These are phyloP conservation scores for Colletotrichum sp. DNA, from an alignment of 2,329 filamentous ascomycete species.

Conservation along the genomic window DNA sequence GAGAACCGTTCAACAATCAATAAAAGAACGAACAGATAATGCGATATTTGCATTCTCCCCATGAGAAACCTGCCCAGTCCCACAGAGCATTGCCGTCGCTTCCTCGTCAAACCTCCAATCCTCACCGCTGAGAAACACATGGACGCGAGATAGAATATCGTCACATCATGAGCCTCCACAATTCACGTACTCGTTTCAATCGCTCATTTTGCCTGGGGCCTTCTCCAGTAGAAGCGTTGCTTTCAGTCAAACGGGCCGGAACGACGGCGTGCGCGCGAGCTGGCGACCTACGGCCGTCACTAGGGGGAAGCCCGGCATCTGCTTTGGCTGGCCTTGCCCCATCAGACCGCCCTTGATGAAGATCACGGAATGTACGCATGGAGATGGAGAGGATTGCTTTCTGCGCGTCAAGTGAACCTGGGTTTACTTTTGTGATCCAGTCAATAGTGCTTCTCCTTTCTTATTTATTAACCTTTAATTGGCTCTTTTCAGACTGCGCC, in stretches of 20 bases:
- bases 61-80: background rate
- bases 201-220: rapidly evolving
- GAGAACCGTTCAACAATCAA: background rate
- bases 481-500: rapidly evolving
- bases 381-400: too few relatives aligned
- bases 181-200: background rate
- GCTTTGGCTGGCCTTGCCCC: background rate
- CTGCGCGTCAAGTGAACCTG: background rate
- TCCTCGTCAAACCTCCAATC: background rate
- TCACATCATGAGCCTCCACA: rapidly evolving
- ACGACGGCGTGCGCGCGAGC: background rate
- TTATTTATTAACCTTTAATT: rapidly evolving
- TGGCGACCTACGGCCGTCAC: too few relatives aligned
- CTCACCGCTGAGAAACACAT: rapidly evolving
- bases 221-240: background rate
- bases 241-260: rapidly evolving
- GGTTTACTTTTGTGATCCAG: background rate
- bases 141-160: background rate
- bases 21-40: background rate
- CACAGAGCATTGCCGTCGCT: rapidly evolving
- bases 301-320: background rate
- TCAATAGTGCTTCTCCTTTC: background rate
- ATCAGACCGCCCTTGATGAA: rapidly evolving
- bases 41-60: rapidly evolving
- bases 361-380: too few relatives aligned